Conservation (phyloP, 352 stramenopile species). For the Globisporangium heterothallicum region DNA sequence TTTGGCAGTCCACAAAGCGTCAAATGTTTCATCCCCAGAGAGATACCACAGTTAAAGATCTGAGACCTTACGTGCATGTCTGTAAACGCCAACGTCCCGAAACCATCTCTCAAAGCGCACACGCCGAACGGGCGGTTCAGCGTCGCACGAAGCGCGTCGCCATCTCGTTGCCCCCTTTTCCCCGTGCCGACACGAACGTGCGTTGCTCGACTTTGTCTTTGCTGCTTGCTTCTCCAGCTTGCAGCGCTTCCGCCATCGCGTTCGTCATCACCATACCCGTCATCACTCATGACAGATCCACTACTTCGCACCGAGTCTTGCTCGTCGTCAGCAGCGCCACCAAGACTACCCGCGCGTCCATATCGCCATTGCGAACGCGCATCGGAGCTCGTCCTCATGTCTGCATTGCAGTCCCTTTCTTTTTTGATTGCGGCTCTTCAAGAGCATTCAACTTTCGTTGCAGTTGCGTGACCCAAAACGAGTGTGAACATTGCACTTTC, state of each 20-base stretch:
- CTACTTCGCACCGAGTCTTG: background rate
- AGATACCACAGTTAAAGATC: background rate
- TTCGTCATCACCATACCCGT: background rate
- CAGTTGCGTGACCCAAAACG: background rate
- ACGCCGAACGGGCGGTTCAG: constrained; percentile 35
- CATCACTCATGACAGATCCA: too few species aligned
- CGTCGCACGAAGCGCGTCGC: constrained; percentile 15
- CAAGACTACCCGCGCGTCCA: background rate
- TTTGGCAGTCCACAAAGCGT: background rate
- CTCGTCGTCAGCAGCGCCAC: background rate
- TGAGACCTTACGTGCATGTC: constrained; percentile 22
- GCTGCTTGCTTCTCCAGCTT: background rate
- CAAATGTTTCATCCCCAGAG: background rate
- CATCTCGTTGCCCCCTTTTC: constrained; percentile 27
- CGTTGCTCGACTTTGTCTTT: background rate
- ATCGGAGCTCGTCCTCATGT: too few species aligned
- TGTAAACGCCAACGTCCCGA: constrained; percentile 26
- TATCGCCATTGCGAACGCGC: background rate
- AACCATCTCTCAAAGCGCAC: constrained; percentile 19
- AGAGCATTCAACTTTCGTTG: too few species aligned
- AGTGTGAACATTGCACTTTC: background rate
- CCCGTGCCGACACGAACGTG: constrained; percentile 2
- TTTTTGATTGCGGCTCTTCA: too few species aligned
- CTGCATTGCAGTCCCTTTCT: too few species aligned
- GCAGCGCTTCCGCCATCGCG: too few species aligned